Evolutionary conservation across 257 asterid species (phyloP).

Genomic region (Nicotiana otophora): DNA sequence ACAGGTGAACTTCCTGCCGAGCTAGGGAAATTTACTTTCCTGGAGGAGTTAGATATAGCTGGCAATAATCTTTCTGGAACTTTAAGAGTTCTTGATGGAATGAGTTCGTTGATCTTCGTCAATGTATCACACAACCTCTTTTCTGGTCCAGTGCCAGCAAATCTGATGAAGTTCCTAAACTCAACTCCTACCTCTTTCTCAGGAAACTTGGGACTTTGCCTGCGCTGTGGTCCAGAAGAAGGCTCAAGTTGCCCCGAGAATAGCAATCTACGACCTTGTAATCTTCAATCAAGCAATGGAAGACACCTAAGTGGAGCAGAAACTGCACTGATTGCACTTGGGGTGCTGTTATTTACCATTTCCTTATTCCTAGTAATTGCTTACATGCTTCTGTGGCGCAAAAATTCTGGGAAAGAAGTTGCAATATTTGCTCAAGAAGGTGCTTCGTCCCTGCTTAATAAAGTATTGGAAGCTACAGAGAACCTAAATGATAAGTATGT

Average conservation of each 20-base stretch:
- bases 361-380: constrained; percentile 30
- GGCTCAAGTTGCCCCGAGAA: constrained; percentile 31
- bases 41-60: constrained; percentile 62
- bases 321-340: constrained; percentile 39
- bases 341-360: constrained; percentile 27
- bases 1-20: constrained; percentile 50
- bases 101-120: constrained; percentile 43
- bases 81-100: constrained; percentile 37
- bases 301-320: constrained; percentile 21
- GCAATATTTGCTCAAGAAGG: constrained; percentile 48
- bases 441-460: constrained; percentile 56
- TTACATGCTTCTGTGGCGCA: constrained; percentile 24
- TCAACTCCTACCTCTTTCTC: constrained; percentile 53
- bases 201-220: constrained; percentile 52
- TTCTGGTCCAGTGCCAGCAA: constrained; percentile 49
- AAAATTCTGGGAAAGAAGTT: constrained; percentile 15
- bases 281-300: constrained; percentile 20
- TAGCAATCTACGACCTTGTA: constrained; percentile 32
- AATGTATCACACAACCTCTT: constrained; percentile 58
- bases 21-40: constrained; percentile 48
- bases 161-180: constrained; percentile 29
- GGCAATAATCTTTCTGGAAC: constrained; percentile 56
- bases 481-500: constrained; percentile 48
- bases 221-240: constrained; percentile 29
- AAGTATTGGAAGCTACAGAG: constrained; percentile 62